phyloP scores from a whole-genome alignment of 75 land plant genomes.

The Pinus albicaulis region DNA sequence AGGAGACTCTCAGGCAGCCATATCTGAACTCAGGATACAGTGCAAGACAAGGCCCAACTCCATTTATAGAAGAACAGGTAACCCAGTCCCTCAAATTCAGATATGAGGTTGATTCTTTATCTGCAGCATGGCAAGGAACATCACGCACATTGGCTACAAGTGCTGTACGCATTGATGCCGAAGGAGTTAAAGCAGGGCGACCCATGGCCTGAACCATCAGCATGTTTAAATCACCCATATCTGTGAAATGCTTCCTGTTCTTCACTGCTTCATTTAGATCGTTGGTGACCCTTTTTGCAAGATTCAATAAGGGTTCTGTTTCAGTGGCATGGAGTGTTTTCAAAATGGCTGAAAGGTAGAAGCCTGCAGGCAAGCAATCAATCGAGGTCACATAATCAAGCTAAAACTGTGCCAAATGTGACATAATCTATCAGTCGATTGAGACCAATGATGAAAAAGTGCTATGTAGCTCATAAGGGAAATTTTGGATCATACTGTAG shows the following conservation, averaged over 20 bases:
- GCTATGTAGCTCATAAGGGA: no score
- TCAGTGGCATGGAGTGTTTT: conserved; percentile 19
- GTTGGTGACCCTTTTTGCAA: conserved; percentile 21
- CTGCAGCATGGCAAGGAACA: conserved; percentile 15
- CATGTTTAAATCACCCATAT: conserved; percentile 34
- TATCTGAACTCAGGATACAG: conserved; percentile 24
- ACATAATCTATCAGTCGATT: no score
- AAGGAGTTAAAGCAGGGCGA: conserved; percentile 27
- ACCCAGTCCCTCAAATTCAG: conserved; percentile 20
- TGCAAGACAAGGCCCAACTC: conserved; percentile 35
- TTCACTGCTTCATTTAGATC: conserved; percentile 19
- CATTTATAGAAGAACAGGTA: conserved; percentile 33
- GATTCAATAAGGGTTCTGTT: conserved; percentile 24
- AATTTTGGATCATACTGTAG: no score
- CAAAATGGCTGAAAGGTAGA: conserved; percentile 30
- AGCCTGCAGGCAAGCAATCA: conserved; percentile 15
- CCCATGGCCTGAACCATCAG: conserved; percentile 33
- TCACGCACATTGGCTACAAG: conserved; percentile 11
- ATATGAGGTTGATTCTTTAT: conserved; percentile 10
- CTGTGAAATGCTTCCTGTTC: conserved; percentile 39
- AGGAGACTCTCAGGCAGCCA: conserved; percentile 20
- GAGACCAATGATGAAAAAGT: no score
- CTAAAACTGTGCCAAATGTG: no score
- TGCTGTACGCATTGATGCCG: conserved; percentile 22
- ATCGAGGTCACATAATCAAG: no score